Evolutionary conservation across 257 asterid species (phyloP).

Genomic region (Gentiana macrophylla): DNA sequence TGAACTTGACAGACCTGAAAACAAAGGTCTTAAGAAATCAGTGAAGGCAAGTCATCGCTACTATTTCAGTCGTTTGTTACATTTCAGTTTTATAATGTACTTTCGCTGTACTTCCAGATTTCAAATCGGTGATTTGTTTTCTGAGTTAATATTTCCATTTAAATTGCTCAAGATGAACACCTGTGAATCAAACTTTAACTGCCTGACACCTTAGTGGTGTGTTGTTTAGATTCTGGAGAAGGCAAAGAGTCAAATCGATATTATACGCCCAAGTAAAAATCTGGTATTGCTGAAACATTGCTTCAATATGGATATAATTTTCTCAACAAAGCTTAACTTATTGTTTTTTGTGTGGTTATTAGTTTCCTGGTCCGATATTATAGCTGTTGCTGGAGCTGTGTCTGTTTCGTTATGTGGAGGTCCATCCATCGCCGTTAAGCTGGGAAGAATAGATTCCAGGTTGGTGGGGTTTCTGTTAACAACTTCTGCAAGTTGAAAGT

Average conservation of each 20-base stretch:
- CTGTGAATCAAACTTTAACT: constrained; percentile 18
- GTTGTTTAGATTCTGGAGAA: constrained; percentile 63
- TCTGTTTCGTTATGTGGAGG: constrained; percentile 88
- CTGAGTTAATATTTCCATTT: constrained; percentile 15
- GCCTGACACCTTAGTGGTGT: constrained; percentile 37
- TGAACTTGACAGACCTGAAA: constrained; percentile 89
- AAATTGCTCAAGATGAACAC: constrained; percentile 16
- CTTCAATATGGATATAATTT: not conserved
- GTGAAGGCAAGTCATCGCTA: constrained; percentile 45
- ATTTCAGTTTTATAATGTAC: constrained; percentile 2
- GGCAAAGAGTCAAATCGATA: constrained; percentile 61
- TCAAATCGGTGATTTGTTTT: constrained; percentile 6
- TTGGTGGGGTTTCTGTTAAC: constrained; percentile 21
- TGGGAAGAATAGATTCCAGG: constrained; percentile 78
- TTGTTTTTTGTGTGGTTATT: constrained; percentile 13
- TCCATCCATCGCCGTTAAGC: constrained; percentile 54
- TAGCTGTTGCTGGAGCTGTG: constrained; percentile 90
- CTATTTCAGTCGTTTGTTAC: not conserved
- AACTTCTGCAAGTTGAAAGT: not conserved
- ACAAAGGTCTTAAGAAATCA: constrained; percentile 63
- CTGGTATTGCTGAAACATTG: not conserved
- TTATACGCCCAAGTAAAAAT: constrained; percentile 44
- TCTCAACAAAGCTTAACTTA: constrained; percentile 7
- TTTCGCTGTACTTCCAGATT: constrained; percentile 2
- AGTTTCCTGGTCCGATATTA: constrained; percentile 93